Base-by-base conservation (phyloP, 2,329 filamentous ascomycete species). In the Neonectria punicea region DNA sequence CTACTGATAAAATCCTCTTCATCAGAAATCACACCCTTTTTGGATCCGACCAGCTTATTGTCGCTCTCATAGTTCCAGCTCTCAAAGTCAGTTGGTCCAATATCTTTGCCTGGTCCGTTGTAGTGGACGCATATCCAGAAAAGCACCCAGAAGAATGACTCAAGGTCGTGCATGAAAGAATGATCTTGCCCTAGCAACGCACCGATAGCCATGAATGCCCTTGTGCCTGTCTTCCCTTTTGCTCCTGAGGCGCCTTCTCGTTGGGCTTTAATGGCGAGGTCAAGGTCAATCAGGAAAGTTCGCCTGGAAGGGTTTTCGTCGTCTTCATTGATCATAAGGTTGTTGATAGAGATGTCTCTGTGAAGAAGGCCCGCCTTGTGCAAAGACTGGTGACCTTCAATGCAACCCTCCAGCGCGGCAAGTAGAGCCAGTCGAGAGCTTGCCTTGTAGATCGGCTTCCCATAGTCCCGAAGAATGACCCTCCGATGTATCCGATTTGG, bases 61-160 rank as follows among this genome's bases (percentile, higher is more conserved):
- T 25, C 5, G 5, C 5, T 25, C 5, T 25, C 5, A 25, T 25
- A 25, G 5, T 25, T 25, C 22, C 5, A 25, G 22, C 22, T 25
- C 22, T 25, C 5, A 25, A 25, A 25, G 22, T 25, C 5, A 25
- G 5, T 25, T 25, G 5, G 22, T 25, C 5, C 5, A 25, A 25
- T 25, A 25, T 25, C 22, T 25, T 25, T 25, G 20, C 20, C 20
- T 22, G 72, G 71, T 14, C 74, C 76, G 14, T 79, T 62, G 59
- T 78, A 82, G 70, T 83, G 77, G 59, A 82, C 76, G 63, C 77
- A 82, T 66, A 83, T 80, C 81, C 77, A 84, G 65, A 85, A 81
- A 0, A 83, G 68, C 1, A 84, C 79, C 81, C 74, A 84, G 70
- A 83, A 85, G 65, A 84, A 84, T 5, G 79, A 85, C 69, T 84